Percentiles rank a stretch among this genome's conserved stretches.
phyloP scores from a whole-genome alignment of 306 rosid genomes.

The Heteromeles arbutifolia region DNA sequence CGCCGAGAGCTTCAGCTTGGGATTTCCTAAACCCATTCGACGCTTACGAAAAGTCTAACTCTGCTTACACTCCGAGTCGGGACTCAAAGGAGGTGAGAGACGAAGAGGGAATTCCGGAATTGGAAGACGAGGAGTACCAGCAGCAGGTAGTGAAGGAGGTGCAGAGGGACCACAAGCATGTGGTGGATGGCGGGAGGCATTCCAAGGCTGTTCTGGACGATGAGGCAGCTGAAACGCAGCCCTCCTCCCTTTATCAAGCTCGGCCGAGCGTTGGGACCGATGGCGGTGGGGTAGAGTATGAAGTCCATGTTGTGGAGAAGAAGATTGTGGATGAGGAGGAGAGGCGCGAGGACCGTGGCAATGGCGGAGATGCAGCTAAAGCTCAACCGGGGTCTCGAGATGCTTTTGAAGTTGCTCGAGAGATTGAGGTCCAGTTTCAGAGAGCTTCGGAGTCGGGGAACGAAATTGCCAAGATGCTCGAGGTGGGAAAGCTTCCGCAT shows the following conservation, averaged over 20 bases:
- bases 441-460: conserved; percentile 75
- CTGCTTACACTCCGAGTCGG: conserved; percentile 59
- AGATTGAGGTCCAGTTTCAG: conserved; percentile 69
- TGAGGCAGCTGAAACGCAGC: conserved; percentile 20
- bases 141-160: conserved; percentile 79
- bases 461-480: conserved; percentile 64
- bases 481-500: conserved; percentile 71
- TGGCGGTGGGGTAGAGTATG: conserved; percentile 42
- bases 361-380: conserved; percentile 42
- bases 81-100: conserved; percentile 76
- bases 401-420: conserved; percentile 60
- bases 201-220: conserved; percentile 16
- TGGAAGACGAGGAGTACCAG: conserved; percentile 75
- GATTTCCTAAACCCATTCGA: conserved; percentile 69
- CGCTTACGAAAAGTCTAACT: conserved; percentile 33
- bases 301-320: conserved; percentile 57
- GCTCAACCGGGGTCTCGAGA: conserved; percentile 44
- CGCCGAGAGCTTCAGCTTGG: conserved; percentile 70
- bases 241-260: conserved; percentile 28
- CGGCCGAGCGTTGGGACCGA: conserved; percentile 42
- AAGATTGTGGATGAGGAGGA: conserved; percentile 60
- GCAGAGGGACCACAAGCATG: conserved; percentile 52
- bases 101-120: conserved; percentile 93
- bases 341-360: conserved; percentile 40
- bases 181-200: conserved; percentile 28